Conservation (phyloP, 164 flowering plant species). For the Saururus chinensis region DNA sequence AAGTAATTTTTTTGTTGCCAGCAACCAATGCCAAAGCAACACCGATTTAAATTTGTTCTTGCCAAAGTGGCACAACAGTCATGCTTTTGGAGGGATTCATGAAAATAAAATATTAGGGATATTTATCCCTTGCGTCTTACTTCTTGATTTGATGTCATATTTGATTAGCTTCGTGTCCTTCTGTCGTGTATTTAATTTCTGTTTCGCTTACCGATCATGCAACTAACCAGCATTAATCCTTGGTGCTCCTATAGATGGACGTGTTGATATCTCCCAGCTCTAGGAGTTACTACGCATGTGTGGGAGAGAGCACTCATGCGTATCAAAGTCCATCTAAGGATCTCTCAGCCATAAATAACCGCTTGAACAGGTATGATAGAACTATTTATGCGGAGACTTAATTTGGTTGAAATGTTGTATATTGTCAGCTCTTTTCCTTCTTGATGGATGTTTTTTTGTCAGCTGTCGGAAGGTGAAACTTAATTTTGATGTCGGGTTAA, state of each 20-base stretch:
- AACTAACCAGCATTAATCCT: background rate
- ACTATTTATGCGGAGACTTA: too few species aligned
- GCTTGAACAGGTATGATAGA: constrained; percentile 60
- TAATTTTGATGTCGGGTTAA: constrained; percentile 76
- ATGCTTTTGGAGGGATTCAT: too few species aligned
- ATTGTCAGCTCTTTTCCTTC: background rate
- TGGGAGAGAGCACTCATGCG: constrained; percentile 98
- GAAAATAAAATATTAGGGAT: too few species aligned
- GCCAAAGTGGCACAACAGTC: too few species aligned
- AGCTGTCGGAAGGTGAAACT: constrained; percentile 33
- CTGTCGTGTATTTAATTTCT: background rate
- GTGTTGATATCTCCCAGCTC: constrained; percentile 77
- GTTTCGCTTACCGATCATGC: too few species aligned
- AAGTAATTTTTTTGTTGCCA: too few species aligned
- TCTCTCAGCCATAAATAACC: constrained; percentile 76
- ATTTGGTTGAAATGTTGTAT: background rate
- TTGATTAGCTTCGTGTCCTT: background rate
- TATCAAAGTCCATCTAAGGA: constrained; percentile 99
- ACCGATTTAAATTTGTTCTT: too few species aligned
- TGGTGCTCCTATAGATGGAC: constrained; percentile 60
- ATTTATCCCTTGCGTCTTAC: too few species aligned
- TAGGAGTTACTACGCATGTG: constrained; percentile 94
- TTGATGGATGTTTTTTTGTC: background rate
- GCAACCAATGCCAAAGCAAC: too few species aligned
- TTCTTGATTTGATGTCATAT: too few species aligned